Conservation (phyloP, 257 asterid species). For the Primulina tabacum region DNA sequence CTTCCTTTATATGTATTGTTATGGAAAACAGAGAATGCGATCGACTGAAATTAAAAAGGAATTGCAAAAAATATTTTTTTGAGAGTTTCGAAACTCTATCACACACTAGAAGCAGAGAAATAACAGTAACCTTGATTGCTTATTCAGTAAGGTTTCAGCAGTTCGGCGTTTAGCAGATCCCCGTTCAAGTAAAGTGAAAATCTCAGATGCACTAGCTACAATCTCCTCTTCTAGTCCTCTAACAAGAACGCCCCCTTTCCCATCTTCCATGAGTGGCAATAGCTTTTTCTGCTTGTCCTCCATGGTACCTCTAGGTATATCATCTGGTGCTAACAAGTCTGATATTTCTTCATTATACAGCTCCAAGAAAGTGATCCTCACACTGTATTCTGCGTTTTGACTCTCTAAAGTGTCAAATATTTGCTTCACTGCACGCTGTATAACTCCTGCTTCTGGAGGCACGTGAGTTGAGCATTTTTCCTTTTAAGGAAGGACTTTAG, state of each 20-base stretch:
- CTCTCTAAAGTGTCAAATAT: slow-evolving; percentile 76
- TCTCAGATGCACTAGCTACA: slow-evolving; percentile 69
- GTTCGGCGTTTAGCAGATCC: slow-evolving; percentile 88
- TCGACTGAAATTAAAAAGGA: slow-evolving; percentile 55
- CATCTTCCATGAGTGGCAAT: slow-evolving; percentile 88
- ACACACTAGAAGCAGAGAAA: slow-evolving; percentile 4
- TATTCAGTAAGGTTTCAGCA: slow-evolving; percentile 80
- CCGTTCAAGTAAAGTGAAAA: slow-evolving; percentile 70
- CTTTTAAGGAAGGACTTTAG: too few relatives aligned
- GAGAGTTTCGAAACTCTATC: neutral
- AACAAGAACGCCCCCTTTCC: slow-evolving; percentile 88
- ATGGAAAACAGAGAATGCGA: slow-evolving; percentile 92
- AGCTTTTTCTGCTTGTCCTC: slow-evolving; percentile 86
- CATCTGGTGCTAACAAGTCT: slow-evolving; percentile 81
- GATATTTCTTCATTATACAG: slow-evolving; percentile 88
- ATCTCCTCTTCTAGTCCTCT: slow-evolving; percentile 90
- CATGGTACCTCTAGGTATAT: slow-evolving; percentile 47
- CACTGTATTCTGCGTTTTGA: slow-evolving; percentile 83
- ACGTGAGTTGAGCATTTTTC: too few relatives aligned
- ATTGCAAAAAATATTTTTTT: neutral
- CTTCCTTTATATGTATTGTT: slow-evolving; percentile 87
- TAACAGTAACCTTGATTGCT: slow-evolving; percentile 70
- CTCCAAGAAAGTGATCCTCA: slow-evolving; percentile 85
- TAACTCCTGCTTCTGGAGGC: slow-evolving; percentile 84
- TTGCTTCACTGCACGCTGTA: slow-evolving; percentile 79